phyloP scores from a whole-genome alignment of 202 grass and related monocot genomes.

The Miscanthus sacchariflorus region DNA sequence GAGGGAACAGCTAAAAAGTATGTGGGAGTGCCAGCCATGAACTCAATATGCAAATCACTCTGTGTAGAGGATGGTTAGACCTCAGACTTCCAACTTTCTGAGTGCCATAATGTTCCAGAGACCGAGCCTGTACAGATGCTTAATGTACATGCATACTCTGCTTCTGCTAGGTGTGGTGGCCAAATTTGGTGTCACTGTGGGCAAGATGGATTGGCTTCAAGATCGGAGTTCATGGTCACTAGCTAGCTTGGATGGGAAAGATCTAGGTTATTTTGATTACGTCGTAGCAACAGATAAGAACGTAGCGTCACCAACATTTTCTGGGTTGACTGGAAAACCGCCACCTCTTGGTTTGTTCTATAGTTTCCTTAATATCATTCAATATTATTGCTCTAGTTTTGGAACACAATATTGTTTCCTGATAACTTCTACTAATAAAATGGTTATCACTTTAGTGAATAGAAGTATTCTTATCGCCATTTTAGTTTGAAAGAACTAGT shows the following conservation, averaged over 20 bases:
- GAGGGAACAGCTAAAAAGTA: constrained; percentile 73
- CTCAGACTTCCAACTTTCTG: not conserved
- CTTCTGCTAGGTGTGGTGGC: constrained; percentile 67
- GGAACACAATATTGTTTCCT: not conserved
- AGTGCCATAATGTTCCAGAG: not conserved
- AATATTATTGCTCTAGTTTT: constrained; percentile 5
- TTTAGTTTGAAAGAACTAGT: constrained; percentile 5
- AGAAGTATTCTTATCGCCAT: not conserved
- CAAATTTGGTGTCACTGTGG: constrained; percentile 87
- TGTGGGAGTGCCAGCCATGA: constrained; percentile 91
- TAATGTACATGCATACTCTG: constrained; percentile 27
- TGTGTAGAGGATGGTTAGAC: constrained; percentile 76
- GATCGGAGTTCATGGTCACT: constrained; percentile 78
- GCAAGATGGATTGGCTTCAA: constrained; percentile 86
- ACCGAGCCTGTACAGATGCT: not conserved
- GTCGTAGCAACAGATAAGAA: constrained; percentile 87
- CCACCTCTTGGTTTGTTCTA: constrained; percentile 78
- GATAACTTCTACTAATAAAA: constrained; percentile 2
- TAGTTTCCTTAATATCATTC: constrained; percentile 5
- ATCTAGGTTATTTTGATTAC: constrained; percentile 84
- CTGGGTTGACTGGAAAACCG: constrained; percentile 66
- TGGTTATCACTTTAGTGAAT: not conserved
- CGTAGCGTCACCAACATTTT: constrained; percentile 69
- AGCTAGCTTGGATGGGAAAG: constrained; percentile 78
- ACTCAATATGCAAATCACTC: constrained; percentile 88